Conservation (phyloP, 106 monocot species). For the Allium cepa region DNA sequence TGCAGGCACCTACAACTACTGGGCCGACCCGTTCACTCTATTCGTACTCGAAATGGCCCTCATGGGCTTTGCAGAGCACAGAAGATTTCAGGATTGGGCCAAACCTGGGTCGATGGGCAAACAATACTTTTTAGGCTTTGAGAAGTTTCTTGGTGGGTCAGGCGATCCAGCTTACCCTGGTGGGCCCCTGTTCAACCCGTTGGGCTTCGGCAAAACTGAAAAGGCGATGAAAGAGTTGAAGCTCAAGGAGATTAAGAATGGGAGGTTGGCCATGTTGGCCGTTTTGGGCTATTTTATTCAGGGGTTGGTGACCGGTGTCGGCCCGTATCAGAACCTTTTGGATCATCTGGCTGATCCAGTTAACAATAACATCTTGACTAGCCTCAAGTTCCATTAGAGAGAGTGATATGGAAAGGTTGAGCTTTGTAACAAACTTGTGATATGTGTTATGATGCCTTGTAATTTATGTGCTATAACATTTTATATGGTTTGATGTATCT, state of each 20-base stretch:
- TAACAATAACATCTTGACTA: constrained; percentile 89
- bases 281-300: constrained; percentile 74
- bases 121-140: constrained; percentile 86
- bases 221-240: constrained; percentile 89
- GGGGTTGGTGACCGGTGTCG: constrained; percentile 72
- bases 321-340: constrained; percentile 82
- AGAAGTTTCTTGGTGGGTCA: constrained; percentile 78
- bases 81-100: constrained; percentile 90
- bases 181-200: constrained; percentile 88
- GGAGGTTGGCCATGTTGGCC: constrained; percentile 91
- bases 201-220: constrained; percentile 88
- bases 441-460: background rate
- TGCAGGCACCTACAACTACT: constrained; percentile 91
- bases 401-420: background rate
- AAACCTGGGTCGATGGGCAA: constrained; percentile 90
- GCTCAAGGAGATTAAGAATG: constrained; percentile 97
- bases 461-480: background rate
- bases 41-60: constrained; percentile 88
- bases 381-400: constrained; percentile 82
- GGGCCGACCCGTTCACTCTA: constrained; percentile 91
- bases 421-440: background rate
- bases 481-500: background rate
- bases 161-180: constrained; percentile 86
- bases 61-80: constrained; percentile 97
- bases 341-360: constrained; percentile 92